phyloP scores from a whole-genome alignment of 73 alveolate species.

The Stentor roeselii region DNA sequence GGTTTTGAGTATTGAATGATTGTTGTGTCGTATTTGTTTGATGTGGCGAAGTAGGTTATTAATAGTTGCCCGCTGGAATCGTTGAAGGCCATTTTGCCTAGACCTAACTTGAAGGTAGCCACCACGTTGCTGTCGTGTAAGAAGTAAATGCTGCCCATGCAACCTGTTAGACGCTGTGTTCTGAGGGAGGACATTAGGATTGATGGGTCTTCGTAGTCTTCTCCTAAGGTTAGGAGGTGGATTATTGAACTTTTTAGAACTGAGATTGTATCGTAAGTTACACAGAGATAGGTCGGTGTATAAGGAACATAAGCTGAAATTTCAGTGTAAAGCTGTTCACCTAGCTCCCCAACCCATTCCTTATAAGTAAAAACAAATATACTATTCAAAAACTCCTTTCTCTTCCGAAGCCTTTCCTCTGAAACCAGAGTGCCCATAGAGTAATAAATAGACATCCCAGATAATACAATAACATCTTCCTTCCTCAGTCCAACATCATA shows the following conservation, averaged over 20 bases:
- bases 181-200: not conserved
- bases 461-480: not conserved
- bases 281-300: not conserved
- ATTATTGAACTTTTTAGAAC: not conserved
- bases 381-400: not conserved
- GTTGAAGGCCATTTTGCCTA: too few species aligned
- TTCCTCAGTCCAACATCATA: not conserved
- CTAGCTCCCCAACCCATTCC: not conserved
- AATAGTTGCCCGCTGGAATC: not conserved
- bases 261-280: not conserved
- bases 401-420: not conserved
- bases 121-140: too few species aligned
- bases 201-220: not conserved
- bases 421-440: not conserved
- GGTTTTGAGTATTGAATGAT: not conserved
- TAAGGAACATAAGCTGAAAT: not conserved
- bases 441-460: not conserved
- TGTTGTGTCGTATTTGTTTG: not conserved
- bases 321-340: not conserved
- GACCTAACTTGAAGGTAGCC: not conserved
- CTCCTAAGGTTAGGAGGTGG: not conserved
- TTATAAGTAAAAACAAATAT: not conserved
- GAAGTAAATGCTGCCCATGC: not conserved
- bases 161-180: not conserved
- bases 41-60: too few species aligned